Conservation (phyloP, 192 early-diverging fungal species). For the Podila epicladia region DNA sequence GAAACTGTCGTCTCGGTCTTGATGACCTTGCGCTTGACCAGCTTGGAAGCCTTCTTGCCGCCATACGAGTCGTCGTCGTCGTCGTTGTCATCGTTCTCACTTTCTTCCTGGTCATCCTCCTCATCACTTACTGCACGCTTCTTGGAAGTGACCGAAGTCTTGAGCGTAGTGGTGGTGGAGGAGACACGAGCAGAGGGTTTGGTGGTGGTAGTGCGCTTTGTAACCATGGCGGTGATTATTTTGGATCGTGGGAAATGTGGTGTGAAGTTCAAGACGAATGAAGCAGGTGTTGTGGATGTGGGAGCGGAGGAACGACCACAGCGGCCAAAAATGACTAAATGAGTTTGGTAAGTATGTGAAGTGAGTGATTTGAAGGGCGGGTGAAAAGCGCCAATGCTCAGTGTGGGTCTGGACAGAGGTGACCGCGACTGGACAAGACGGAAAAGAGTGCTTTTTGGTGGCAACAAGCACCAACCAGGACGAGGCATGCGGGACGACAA, state of each 20-base stretch:
- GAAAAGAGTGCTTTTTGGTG: conserved; percentile 11
- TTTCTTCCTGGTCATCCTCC: background rate
- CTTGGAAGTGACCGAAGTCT: background rate
- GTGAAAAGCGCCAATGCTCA: background rate
- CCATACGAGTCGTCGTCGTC: background rate
- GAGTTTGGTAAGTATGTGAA: background rate
- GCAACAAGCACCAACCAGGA: conserved; percentile 23
- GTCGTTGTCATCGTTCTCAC: background rate
- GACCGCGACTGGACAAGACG: background rate
- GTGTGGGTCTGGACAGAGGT: background rate
- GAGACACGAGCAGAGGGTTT: background rate
- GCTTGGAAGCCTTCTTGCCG: conserved; percentile 6
- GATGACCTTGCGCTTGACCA: too few relatives aligned
- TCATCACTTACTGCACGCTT: conserved; percentile 5
- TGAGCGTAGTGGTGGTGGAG: background rate
- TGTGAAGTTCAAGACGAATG: too few relatives aligned
- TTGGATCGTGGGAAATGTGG: background rate
- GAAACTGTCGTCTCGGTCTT: background rate
- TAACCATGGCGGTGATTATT: conserved; percentile 11
- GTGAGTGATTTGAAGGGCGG: background rate
- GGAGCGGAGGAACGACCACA: background rate
- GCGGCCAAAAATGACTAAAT: background rate
- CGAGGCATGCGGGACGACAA: background rate
- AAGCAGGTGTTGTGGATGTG: background rate
- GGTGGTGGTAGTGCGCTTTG: conserved; percentile 8